phyloP scores from a whole-genome alignment of 2,329 filamentous ascomycete species.

The Xylaria digitata region DNA sequence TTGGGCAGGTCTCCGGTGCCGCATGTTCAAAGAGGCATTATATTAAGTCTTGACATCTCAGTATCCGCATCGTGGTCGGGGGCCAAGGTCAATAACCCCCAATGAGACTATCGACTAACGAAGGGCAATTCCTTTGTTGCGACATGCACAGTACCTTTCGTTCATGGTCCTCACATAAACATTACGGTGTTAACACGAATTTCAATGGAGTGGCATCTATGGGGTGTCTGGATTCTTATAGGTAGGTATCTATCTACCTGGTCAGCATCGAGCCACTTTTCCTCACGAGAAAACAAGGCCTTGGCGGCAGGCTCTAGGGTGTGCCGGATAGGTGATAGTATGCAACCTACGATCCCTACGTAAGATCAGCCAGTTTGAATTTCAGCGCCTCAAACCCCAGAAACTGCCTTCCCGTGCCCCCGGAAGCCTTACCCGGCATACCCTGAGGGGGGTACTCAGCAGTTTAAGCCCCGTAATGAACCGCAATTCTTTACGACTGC shows the following conservation, averaged over 20 bases:
- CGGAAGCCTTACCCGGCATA: conserved; percentile 2
- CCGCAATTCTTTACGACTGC: neutral
- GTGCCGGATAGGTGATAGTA: neutral
- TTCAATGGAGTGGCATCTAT: neutral
- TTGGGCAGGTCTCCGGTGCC: conserved; percentile 14
- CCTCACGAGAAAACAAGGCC: neutral
- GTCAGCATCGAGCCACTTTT: conserved; percentile 16
- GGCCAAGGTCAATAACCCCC: neutral
- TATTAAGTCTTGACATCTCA: neutral
- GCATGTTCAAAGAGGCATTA: conserved; percentile 11
- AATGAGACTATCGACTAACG: neutral
- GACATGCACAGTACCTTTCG: neutral
- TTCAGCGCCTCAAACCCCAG: conserved; percentile 2
- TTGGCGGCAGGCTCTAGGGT: conserved; percentile 17
- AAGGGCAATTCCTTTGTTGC: neutral
- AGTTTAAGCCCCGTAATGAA: no score
- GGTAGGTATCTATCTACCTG: neutral
- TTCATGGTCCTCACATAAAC: neutral
- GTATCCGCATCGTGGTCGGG: neutral
- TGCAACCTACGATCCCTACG: neutral
- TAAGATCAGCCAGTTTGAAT: conserved; percentile 11
- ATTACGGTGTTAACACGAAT: neutral
- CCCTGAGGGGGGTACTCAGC: neutral
- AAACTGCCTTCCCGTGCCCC: neutral
- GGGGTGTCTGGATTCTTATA: conserved; percentile 17